Percentiles rank a stretch among this genome's conserved stretches.
These are phyloP conservation scores for Colletotrichum coccodes DNA, from an alignment of 2,329 filamentous ascomycete species.

Conservation along the genomic window DNA sequence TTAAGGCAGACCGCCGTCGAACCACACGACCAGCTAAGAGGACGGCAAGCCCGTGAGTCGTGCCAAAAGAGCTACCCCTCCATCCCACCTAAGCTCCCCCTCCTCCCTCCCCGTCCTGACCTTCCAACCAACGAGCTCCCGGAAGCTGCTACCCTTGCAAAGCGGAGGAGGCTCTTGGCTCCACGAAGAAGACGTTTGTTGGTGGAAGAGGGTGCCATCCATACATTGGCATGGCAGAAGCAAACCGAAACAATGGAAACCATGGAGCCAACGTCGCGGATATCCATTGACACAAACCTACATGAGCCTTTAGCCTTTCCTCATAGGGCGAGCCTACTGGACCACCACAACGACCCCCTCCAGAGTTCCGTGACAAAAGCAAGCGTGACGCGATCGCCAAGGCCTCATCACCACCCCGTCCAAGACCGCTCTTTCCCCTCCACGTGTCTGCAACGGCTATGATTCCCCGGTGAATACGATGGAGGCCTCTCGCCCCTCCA, in stretches of 20 bases:
- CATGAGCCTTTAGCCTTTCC: neutral
- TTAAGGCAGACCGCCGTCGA: neutral
- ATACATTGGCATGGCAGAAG: constrained; percentile 6
- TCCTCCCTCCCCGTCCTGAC: neutral
- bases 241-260: constrained; percentile 20
- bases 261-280: neutral
- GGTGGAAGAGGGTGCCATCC: neutral
- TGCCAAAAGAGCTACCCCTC: constrained; percentile 16
- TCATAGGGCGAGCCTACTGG: neutral
- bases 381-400: constrained; percentile 26
- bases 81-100: constrained; percentile 26
- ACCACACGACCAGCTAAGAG: neutral
- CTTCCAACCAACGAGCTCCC: constrained; percentile 5
- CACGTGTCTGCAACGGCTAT: constrained; percentile 22
- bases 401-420: neutral
- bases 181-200: neutral
- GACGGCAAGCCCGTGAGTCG: neutral
- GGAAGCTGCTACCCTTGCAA: neutral
- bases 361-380: neutral
- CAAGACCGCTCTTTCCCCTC: constrained; percentile 28
- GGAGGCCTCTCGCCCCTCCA: constrained; percentile 25
- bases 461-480: constrained; percentile 5
- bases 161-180: constrained; percentile 15
- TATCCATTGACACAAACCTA: neutral
- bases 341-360: neutral